Evolutionary conservation across 495 filamentous ascomycete genomes (phyloP), one percentile per base, ranked within the genome.

Genomic region (Podospora fimiseda): DNA sequence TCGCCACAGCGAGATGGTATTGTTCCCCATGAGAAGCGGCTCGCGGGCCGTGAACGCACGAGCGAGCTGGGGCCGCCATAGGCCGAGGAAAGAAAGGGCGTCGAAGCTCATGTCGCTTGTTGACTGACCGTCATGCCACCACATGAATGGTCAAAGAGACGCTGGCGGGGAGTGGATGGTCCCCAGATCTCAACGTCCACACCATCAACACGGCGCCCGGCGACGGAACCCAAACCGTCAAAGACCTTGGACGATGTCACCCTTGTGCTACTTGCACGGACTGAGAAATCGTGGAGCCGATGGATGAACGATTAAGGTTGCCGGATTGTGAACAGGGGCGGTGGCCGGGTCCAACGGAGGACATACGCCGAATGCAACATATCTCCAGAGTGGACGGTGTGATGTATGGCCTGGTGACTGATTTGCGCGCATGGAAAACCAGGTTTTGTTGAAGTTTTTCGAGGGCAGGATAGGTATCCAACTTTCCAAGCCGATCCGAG

Each of bases 311-410:
- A 63, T 61, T 59, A 59, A 62, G 57, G 59, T 59, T 62, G 54
- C 40, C 38, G 22, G 37, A 27, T 19, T 45, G 39, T 49, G 11
- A 51, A 58, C 64, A 59, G 62, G 60, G 64, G 51, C 56, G 55
- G 61, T 16, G 58, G 52, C 43, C 18, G 50, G 53, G 55, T 48
- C 9, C 44, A 51, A 54, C 63, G 63, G 63, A 66, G 63, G 60
- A 30, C 56, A 56, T 54, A 39, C 63, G 47, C 63, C 63, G 63
- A 66, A 49, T 62, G 50, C 54, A 46, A 65, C 62, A 39, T 43
- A 30, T 42, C 21, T 27, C 43, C 52, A 37, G 38, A 6, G 36
- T 44, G 48, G 33, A 3, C 38, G 4, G 36, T 27, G 27, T 22
- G 18, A 14, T 18, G 23, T 21, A 27, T 24, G 23, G 20, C 44